Evolutionary conservation across 805 yeast species (phyloP).

Genomic region (Nadsonia fulvescens): DNA sequence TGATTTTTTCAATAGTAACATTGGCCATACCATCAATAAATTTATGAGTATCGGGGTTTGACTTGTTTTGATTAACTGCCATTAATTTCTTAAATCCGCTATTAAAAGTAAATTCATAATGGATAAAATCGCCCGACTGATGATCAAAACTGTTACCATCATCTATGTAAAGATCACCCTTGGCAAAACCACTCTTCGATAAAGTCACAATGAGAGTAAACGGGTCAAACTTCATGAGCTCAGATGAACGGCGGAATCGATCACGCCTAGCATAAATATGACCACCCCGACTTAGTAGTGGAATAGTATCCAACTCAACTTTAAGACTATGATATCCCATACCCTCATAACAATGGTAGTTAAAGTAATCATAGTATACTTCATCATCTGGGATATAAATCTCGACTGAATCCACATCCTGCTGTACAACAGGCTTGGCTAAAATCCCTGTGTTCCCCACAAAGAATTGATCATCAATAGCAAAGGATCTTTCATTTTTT

Average conservation of each 20-base stretch:
- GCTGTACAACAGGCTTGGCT: slow-evolving; percentile 62
- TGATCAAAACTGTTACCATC: slow-evolving; percentile 63
- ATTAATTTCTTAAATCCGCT: slow-evolving; percentile 11
- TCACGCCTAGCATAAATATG: slow-evolving; percentile 48
- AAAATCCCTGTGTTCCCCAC: slow-evolving; percentile 53
- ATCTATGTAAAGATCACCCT: slow-evolving; percentile 51
- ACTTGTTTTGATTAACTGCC: slow-evolving; percentile 5
- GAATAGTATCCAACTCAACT: slow-evolving; percentile 42
- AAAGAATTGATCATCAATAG: slow-evolving; percentile 69
- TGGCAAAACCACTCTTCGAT: slow-evolving; percentile 27
- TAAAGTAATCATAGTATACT: slow-evolving; percentile 20
- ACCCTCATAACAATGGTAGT: slow-evolving; percentile 4
- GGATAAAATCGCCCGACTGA: slow-evolving; percentile 29
- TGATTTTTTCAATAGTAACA: slow-evolving; percentile 8
- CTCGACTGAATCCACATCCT: slow-evolving; percentile 24
- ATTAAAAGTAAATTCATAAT: slow-evolving; percentile 23
- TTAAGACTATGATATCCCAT: slow-evolving; percentile 15
- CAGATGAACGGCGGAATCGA: slow-evolving; percentile 64
- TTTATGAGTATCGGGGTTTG: slow-evolving; percentile 1
- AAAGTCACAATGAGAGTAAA: slow-evolving; percentile 52
- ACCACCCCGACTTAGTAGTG: slow-evolving; percentile 67
- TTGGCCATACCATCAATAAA: slow-evolving; percentile 1
- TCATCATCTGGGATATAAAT: slow-evolving; percentile 32
- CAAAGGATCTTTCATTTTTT: slow-evolving; percentile 27
- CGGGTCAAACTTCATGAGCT: slow-evolving; percentile 61